These are phyloP conservation scores for Melastoma candidum DNA, from an alignment of 441 rosid species.

Conservation along the genomic window DNA sequence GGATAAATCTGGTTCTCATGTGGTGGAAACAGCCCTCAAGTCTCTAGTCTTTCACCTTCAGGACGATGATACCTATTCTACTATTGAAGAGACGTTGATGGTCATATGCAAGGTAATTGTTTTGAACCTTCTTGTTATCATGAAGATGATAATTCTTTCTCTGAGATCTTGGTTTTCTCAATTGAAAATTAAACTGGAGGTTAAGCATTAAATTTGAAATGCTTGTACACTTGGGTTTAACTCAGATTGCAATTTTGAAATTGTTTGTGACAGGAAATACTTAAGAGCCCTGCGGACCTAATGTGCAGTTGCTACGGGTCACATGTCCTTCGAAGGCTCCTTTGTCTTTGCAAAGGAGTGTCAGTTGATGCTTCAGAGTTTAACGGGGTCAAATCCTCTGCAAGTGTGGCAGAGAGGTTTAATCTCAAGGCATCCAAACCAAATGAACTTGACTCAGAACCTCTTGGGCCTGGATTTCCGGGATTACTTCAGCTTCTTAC, in stretches of 20 bases:
- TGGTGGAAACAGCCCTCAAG: slow-evolving; percentile 86
- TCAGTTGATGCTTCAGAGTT: slow-evolving; percentile 61
- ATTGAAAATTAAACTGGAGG: not conserved
- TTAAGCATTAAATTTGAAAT: too few species aligned
- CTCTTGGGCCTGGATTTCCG: slow-evolving; percentile 52
- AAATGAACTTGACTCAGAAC: slow-evolving; percentile 20
- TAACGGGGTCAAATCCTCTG: slow-evolving; percentile 60
- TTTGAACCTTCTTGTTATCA: not conserved
- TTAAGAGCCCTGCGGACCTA: slow-evolving; percentile 45
- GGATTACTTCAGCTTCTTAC: slow-evolving; percentile 47
- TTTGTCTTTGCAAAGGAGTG: slow-evolving; percentile 43
- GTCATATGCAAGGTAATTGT: slow-evolving; percentile 66
- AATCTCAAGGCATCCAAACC: slow-evolving; percentile 39
- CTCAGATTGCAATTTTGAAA: slow-evolving; percentile 4
- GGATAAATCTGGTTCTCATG: slow-evolving; percentile 96
- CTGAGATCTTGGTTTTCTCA: not conserved
- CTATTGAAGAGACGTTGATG: slow-evolving; percentile 56
- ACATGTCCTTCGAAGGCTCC: slow-evolving; percentile 83
- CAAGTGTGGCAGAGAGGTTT: slow-evolving; percentile 53
- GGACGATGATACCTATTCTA: slow-evolving; percentile 45
- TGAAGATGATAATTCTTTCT: slow-evolving; percentile 1
- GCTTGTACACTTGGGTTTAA: too few species aligned
- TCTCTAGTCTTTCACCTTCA: slow-evolving; percentile 63
- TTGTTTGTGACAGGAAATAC: slow-evolving; percentile 44
- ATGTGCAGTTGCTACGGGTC: slow-evolving; percentile 81